These are phyloP conservation scores for Fusarium secorum DNA, from an alignment of 2,329 filamentous ascomycete genomes.

Conservation along the genomic window DNA sequence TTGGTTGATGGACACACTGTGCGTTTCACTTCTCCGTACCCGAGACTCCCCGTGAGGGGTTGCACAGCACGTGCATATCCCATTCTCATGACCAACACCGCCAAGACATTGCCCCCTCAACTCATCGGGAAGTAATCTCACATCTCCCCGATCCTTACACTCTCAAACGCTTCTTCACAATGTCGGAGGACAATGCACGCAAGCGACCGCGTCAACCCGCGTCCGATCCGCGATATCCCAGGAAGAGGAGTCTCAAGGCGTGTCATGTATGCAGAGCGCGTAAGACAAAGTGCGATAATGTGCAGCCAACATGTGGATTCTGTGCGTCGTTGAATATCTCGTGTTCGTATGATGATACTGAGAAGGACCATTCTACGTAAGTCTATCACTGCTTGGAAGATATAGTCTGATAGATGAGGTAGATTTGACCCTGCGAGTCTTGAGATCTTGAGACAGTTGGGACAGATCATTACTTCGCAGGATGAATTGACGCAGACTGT, in stretches of 20 bases:
- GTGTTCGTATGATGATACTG: conserved; percentile 45
- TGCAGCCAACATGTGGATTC: conserved; percentile 48
- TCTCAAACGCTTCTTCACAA: not conserved
- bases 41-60: conserved; percentile 36
- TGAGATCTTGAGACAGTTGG: conserved; percentile 43
- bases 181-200: conserved; percentile 1
- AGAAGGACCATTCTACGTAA: conserved; percentile 42
- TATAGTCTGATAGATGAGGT: not conserved
- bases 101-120: conserved; percentile 1
- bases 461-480: conserved; percentile 33
- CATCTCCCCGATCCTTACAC: conserved; percentile 26
- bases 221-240: conserved; percentile 36
- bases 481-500: conserved; percentile 29
- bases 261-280: conserved; percentile 49
- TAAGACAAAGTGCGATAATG: conserved; percentile 51
- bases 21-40: not conserved
- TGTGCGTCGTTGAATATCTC: conserved; percentile 45
- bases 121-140: conserved; percentile 13
- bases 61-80: not conserved
- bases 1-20: no score
- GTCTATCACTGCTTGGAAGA: not conserved
- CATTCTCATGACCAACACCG: not conserved
- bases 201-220: conserved; percentile 26
- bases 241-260: conserved; percentile 47
- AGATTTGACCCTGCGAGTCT: conserved; percentile 50